A percentile compares a stretch with the other conserved stretches of the same genome.
Evolutionary conservation across 768 basidiomycete genomes (phyloP).

Genomic region (Mrakia blollopis): DNA sequence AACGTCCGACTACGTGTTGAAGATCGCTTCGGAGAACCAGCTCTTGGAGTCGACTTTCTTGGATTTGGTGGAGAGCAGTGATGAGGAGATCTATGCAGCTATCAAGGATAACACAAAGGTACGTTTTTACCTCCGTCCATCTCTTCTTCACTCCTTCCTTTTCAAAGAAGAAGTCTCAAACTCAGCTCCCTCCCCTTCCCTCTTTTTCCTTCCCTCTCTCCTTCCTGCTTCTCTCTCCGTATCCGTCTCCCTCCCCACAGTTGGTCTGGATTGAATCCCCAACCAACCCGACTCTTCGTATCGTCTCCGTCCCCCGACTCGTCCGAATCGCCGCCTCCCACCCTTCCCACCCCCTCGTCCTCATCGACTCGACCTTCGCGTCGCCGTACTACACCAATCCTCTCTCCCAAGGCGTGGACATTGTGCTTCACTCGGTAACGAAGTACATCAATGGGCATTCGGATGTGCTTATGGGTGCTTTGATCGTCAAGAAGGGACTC

Average conservation of each 20-base stretch:
- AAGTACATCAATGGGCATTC: constrained; percentile 67
- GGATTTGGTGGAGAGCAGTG: constrained; percentile 66
- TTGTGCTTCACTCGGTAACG: constrained; percentile 66
- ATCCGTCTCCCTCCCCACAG: constrained; percentile 50
- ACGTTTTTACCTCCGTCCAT: background rate
- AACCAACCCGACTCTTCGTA: constrained; percentile 86
- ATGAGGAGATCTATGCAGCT: constrained; percentile 60
- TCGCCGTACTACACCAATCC: constrained; percentile 89
- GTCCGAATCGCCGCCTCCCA: constrained; percentile 60
- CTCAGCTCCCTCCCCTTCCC: background rate
- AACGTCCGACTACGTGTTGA: constrained; percentile 54
- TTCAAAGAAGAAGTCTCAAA: background rate
- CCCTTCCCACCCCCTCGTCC: constrained; percentile 58
- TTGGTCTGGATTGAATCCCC: constrained; percentile 92
- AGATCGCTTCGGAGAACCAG: constrained; percentile 61
- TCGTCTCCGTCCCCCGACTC: constrained; percentile 74
- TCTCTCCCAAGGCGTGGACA: constrained; percentile 63
- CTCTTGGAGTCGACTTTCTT: constrained; percentile 69
- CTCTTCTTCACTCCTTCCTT: constrained; percentile 42
- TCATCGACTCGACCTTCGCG: constrained; percentile 92
- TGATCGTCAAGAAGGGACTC: constrained; percentile 54
- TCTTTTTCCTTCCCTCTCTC: background rate
- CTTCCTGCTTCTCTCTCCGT: too few relatives aligned
- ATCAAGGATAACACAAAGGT: constrained; percentile 74
- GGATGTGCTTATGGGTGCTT: constrained; percentile 83